Percentiles rank a stretch among this genome's conserved stretches.
Evolutionary conservation across 2,329 filamentous ascomycete species (phyloP).

Genomic region (Epichloe elymi): DNA sequence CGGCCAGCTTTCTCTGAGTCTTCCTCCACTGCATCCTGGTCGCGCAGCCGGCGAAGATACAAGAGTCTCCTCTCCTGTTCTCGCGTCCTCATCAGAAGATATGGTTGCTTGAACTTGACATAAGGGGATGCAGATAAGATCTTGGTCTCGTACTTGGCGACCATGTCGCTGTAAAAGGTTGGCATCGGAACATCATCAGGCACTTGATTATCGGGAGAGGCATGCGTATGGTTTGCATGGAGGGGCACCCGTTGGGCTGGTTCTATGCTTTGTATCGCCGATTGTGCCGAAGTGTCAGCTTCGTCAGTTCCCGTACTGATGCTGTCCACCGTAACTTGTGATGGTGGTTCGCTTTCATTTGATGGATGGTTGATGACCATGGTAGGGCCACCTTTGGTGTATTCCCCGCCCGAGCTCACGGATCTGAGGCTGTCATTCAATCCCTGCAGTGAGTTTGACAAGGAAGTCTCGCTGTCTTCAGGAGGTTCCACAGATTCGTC

Average conservation of each 20-base stretch:
- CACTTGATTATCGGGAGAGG: slow-evolving; percentile 40
- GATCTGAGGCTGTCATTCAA: slow-evolving; percentile 27
- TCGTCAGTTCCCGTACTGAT: slow-evolving; percentile 15
- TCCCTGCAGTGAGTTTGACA: slow-evolving; percentile 27
- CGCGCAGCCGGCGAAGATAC: slow-evolving; percentile 69
- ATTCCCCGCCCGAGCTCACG: slow-evolving; percentile 20
- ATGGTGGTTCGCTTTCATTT: slow-evolving; percentile 24
- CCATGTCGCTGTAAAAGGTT: slow-evolving; percentile 90
- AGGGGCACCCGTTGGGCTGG: slow-evolving; percentile 20
- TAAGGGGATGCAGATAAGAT: slow-evolving; percentile 92
- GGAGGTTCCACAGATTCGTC: slow-evolving; percentile 86
- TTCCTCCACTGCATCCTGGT: slow-evolving; percentile 54
- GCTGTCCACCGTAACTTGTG: slow-evolving; percentile 20
- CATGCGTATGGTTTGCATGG: slow-evolving; percentile 31
- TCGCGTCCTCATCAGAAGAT: slow-evolving; percentile 80
- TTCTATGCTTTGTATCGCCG: slow-evolving; percentile 13
- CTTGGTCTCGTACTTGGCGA: slow-evolving; percentile 84
- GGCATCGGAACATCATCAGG: slow-evolving; percentile 74
- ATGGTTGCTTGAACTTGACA: slow-evolving; percentile 88
- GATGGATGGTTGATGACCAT: slow-evolving; percentile 22
- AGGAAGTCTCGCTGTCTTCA: slow-evolving; percentile 35
- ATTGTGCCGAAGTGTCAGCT: slow-evolving; percentile 15
- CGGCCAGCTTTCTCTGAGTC: slow-evolving; percentile 49
- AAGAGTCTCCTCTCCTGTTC: slow-evolving; percentile 78
- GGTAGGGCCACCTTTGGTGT: slow-evolving; percentile 16